A percentile compares a stretch with the other conserved stretches of the same genome.
Evolutionary conservation across 441 rosid genomes (phyloP).

Genomic region (Pelargonium exstipulatum): DNA sequence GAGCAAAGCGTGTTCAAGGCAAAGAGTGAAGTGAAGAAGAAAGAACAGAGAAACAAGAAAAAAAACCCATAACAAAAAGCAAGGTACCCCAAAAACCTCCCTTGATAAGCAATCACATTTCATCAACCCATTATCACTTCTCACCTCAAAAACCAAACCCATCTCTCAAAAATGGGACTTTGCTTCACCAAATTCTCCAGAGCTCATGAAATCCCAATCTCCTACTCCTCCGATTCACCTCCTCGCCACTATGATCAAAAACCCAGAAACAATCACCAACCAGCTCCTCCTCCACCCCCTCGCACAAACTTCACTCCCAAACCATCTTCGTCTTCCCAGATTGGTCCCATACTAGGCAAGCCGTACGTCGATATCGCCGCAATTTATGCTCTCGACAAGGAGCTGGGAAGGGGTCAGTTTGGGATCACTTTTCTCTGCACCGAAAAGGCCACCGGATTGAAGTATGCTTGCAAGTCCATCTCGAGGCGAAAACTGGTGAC

Average conservation of each 20-base stretch:
- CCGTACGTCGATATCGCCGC: neutral
- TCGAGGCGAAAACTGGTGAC: slow-evolving; percentile 1
- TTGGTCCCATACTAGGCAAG: neutral
- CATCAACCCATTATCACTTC: neutral
- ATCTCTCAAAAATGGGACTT: slow-evolving; percentile 39
- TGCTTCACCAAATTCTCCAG: slow-evolving; percentile 37
- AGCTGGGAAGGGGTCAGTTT: neutral
- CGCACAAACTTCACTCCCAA: slow-evolving; percentile 12
- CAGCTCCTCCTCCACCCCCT: slow-evolving; percentile 14
- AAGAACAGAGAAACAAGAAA: neutral
- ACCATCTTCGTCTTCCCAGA: neutral
- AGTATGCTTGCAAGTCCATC: neutral
- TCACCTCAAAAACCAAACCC: neutral
- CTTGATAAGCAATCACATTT: neutral
- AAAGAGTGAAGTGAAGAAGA: neutral
- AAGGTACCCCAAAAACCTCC: too few relatives aligned
- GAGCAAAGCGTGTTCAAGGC: too few relatives aligned
- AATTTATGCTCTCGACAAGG: neutral
- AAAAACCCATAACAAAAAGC: neutral
- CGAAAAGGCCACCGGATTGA: neutral
- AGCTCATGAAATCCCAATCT: slow-evolving; percentile 49
- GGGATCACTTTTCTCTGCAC: neutral
- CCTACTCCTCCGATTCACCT: slow-evolving; percentile 41
- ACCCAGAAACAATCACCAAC: slow-evolving; percentile 9
- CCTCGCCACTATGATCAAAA: slow-evolving; percentile 22